Evolutionary conservation across 2,329 filamentous ascomycete species (phyloP), one percentile per base, ranked within the genome.

Genomic region (Plenodomus lindquistii): DNA sequence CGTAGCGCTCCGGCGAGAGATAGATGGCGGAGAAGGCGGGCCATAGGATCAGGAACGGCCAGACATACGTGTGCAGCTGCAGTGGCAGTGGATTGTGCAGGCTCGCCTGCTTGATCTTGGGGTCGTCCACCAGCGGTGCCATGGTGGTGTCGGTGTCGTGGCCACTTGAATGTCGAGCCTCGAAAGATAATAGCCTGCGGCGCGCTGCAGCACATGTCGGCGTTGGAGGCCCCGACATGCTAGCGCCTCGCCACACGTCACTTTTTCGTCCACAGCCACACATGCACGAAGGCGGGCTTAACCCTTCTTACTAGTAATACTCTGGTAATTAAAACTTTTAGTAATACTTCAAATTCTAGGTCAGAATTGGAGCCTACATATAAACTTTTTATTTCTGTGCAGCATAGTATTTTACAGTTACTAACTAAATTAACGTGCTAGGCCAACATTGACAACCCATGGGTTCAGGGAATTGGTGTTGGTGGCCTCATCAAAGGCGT

Each of bases 1-100:
- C 88, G 74, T 99, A 99, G 59, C 89, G 85, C 44, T 91, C 87
- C 53, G 85, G 80, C 18, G 85, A 88, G 44, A 96, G 84, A 73
- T 96, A 97, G 74, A 92, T 85, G 71, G 89, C 85, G 58, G 96
- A 83, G 75, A 97, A 97, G 64, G 88, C 77, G 43, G 95, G 94
- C 92, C 95, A 99, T 66, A 92, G 79, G 60, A 97, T 85, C 51
- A 87, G 79, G 69, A 97, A 99, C 0, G 94, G 94, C 90, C 91
- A 96, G 63, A 96, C 76, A 72, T 99, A 99, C 62, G 89, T 79
- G 73, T 96, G 93, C 52, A 95, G 79, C 68, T 88, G 84, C 56
- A 88, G 75, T 27, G 91, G 85, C 57, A 96, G 83, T 55, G 93
- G 91, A 66, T 91, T 91, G 74, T 97, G 87, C 62, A 99, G 83